Conservation (phyloP, 306 rosid species). For the Pterocarpus santalinus region DNA sequence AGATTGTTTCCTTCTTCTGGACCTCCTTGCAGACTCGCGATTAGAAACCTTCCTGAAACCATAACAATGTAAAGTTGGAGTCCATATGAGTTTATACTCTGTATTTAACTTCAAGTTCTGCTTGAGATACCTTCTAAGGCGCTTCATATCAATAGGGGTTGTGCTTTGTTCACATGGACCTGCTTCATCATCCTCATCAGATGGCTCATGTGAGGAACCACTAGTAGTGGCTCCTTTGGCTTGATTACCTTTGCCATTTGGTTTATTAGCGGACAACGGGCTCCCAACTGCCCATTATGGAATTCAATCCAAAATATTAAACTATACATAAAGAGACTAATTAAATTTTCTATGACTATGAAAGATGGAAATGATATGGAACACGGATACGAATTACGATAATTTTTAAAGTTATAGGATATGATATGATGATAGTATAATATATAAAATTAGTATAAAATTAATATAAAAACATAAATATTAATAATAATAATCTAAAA, state of each 20-base stretch:
- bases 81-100: too few species aligned
- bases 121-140: conserved; percentile 65
- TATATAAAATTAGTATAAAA: too few species aligned
- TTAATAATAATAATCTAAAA: too few species aligned
- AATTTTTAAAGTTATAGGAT: too few species aligned
- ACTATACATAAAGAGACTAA: background rate
- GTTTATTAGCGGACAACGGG: conserved; percentile 66
- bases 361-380: background rate
- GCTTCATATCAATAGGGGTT: conserved; percentile 58
- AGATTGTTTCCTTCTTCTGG: conserved; percentile 57
- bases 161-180: conserved; percentile 60
- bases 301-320: conserved; percentile 35
- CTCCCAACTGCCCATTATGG: conserved; percentile 64
- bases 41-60: conserved; percentile 52
- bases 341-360: too few species aligned
- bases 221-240: conserved; percentile 57
- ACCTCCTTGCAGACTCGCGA: conserved; percentile 55
- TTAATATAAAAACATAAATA: too few species aligned
- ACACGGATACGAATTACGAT: too few species aligned
- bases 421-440: too few species aligned
- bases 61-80: background rate
- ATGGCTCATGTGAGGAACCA: conserved; percentile 72
- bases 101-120: background rate
- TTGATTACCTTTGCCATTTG: conserved; percentile 49
- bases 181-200: conserved; percentile 59